phyloP scores from a whole-genome alignment of 2,329 filamentous ascomycete genomes.

The Fusarium protoensiforme region DNA sequence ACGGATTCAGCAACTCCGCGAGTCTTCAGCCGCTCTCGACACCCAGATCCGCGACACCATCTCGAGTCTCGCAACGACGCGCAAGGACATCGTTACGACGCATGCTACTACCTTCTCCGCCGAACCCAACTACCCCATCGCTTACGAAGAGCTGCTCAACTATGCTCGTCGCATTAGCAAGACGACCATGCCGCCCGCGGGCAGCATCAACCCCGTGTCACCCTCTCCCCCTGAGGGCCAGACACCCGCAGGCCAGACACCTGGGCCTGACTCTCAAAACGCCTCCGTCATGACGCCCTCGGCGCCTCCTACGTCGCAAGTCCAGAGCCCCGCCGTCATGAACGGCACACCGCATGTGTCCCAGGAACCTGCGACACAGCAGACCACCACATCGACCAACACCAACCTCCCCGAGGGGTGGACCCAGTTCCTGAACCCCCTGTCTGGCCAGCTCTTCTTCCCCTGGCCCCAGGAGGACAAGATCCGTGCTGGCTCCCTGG shows the following conservation, averaged over 20 bases:
- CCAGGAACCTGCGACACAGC: conserved; percentile 48
- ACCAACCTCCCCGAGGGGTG: conserved; percentile 62
- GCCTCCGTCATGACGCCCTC: conserved; percentile 47
- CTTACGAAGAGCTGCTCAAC: conserved; percentile 77
- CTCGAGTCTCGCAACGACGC: conserved; percentile 75
- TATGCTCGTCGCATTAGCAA: conserved; percentile 85
- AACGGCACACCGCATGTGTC: conserved; percentile 47
- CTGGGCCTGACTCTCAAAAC: conserved; percentile 45
- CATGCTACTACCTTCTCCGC: conserved; percentile 67
- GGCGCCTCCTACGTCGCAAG: conserved; percentile 47
- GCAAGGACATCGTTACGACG: conserved; percentile 76
- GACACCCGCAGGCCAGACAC: conserved; percentile 46
- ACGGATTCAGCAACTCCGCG: conserved; percentile 75
- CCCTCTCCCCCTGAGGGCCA: conserved; percentile 42
- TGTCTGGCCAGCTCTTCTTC: conserved; percentile 70
- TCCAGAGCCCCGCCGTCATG: conserved; percentile 47
- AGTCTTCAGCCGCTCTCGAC: conserved; percentile 73
- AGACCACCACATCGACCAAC: conserved; percentile 45
- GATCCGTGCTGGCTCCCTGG: conserved; percentile 76
- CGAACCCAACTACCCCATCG: conserved; percentile 65
- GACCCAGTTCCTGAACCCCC: conserved; percentile 64
- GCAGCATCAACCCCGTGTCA: conserved; percentile 55
- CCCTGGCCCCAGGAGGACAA: conserved; percentile 81
- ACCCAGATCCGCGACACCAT: conserved; percentile 78
- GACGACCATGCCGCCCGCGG: conserved; percentile 78